These are phyloP conservation scores for Carpinus fangiana DNA, from an alignment of 306 rosid genomes.

Conservation along the genomic window DNA sequence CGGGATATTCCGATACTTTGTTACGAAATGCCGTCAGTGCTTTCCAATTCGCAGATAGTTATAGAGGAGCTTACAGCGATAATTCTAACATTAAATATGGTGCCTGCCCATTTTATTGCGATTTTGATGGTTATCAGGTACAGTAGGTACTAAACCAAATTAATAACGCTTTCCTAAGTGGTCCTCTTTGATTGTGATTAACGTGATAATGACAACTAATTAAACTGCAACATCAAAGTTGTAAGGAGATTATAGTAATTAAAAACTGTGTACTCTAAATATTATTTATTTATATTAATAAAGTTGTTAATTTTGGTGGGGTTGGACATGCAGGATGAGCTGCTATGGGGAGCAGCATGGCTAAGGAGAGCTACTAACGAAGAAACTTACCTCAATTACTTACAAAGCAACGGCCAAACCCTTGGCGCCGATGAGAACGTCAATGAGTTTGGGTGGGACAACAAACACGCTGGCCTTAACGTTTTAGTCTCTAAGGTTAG, in stretches of 20 bases:
- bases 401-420: constrained; percentile 72
- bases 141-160: constrained; percentile 49
- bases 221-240: too few species aligned
- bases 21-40: constrained; percentile 64
- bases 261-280: too few species aligned
- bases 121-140: constrained; percentile 89
- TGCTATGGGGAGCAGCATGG: constrained; percentile 99
- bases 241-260: too few species aligned
- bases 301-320: background rate
- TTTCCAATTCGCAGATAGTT: constrained; percentile 69
- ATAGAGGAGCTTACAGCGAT: constrained; percentile 92
- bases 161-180: background rate
- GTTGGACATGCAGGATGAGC: constrained; percentile 70
- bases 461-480: constrained; percentile 93
- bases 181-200: background rate
- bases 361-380: constrained; percentile 76
- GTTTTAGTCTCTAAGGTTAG: constrained; percentile 86
- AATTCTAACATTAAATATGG: constrained; percentile 56
- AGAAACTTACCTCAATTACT: constrained; percentile 57
- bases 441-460: constrained; percentile 96
- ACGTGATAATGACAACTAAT: too few species aligned
- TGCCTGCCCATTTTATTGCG: constrained; percentile 90
- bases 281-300: too few species aligned
- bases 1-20: constrained; percentile 65
- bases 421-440: constrained; percentile 88